Base-by-base conservation (phyloP, 305 asterid genomes). In the Plantago lanceolata region DNA sequence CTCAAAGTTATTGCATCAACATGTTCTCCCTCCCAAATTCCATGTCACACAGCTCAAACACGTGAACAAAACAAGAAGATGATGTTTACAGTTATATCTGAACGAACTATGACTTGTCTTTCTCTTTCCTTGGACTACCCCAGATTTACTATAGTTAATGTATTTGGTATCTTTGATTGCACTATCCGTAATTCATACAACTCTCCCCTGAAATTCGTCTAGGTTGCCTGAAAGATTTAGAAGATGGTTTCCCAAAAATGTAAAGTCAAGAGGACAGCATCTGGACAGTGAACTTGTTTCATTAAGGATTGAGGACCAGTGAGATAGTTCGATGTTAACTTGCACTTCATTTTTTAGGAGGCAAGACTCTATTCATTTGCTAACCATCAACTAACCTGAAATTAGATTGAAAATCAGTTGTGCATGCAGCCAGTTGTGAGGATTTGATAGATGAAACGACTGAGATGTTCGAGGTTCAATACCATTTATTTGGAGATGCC, bases 201-300 rank as follows among this genome's bases (percentile, higher is more conserved):
- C 53, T 26, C 57, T 45, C 48, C 21, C 70, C 45, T 56, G 45
- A 62, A 50, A 16, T 48, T 68, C 44, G 75, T 77, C 55, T 84
- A 92, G 98, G 84, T 79, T 92, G 72, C 98, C 96, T 28, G 98
- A 92, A 70, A 71, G 94, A 55, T 60, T 79, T 17, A 84, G 83
- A 59, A 85, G 82, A 81, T 85, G 90, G 86, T 72, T 82, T 17
- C 98, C 96, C 0, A 85, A 85, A 81, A 80, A 75, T 72, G 67
- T 78, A 75, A 85, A 71, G 85, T 56, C 87, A 48, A 81, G 91
- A 74, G 83, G 82, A 19, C 95, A 86, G 65, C 93, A 81, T 65
- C 89, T 75, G 65, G 98, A 87, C 63, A 84, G 94, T 54, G 98
- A 92, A 78, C 79, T 89, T 31, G 82, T 85, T 28, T 68, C 86